These are phyloP conservation scores for Rhodotorula taiwanensis DNA, from an alignment of 768 basidiomycete genomes.

Conservation along the genomic window DNA sequence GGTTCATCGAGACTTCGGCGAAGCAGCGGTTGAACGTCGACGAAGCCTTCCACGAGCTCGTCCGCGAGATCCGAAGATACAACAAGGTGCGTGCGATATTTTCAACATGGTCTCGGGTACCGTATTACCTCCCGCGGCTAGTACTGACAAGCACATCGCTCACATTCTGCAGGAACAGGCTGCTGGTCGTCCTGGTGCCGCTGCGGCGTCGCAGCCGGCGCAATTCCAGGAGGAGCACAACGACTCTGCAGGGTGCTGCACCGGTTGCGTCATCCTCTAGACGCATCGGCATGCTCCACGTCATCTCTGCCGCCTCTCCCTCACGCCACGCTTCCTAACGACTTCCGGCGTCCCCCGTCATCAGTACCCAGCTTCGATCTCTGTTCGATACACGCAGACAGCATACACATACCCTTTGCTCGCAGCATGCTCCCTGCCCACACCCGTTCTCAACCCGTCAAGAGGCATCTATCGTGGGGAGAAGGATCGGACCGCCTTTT, in stretches of 20 bases:
- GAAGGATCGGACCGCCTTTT: too few relatives aligned
- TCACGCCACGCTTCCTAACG: neutral
- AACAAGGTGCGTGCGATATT: slow-evolving; percentile 47
- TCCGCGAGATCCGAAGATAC: slow-evolving; percentile 47
- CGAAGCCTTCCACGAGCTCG: slow-evolving; percentile 48
- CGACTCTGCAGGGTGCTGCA: slow-evolving; percentile 38
- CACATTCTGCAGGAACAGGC: slow-evolving; percentile 34
- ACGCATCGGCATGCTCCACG: neutral
- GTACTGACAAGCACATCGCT: too few relatives aligned
- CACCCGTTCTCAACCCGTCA: too few relatives aligned
- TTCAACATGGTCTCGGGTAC: too few relatives aligned
- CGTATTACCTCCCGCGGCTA: too few relatives aligned
- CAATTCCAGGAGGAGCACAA: slow-evolving; percentile 36
- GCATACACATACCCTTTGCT: too few relatives aligned
- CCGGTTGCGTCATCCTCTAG: slow-evolving; percentile 37
- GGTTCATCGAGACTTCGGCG: slow-evolving; percentile 50
- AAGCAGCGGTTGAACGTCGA: slow-evolving; percentile 50
- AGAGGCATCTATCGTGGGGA: too few relatives aligned
- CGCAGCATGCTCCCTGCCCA: too few relatives aligned
- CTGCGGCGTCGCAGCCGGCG: slow-evolving; percentile 16
- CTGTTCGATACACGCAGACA: neutral
- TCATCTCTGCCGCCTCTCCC: neutral
- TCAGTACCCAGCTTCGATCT: too few relatives aligned
- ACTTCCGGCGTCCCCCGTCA: too few relatives aligned
- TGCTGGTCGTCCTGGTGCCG: slow-evolving; percentile 35